Evolutionary conservation across 2,329 filamentous ascomycete genomes (phyloP).

Genomic region (Chaetomiaceae sp.): DNA sequence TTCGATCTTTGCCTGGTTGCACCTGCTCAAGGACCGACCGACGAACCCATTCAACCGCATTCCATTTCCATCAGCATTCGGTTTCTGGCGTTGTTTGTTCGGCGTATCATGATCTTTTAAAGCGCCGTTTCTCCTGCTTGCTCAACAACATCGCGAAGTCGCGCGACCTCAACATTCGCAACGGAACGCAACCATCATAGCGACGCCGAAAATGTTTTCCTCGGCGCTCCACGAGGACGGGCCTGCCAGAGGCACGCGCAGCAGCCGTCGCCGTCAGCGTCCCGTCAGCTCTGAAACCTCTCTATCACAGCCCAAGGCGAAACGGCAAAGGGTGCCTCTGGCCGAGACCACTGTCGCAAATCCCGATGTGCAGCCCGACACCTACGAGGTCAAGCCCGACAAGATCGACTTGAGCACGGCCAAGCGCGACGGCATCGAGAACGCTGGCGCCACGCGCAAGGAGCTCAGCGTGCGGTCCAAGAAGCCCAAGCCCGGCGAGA

Average conservation of each 20-base stretch:
- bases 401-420: constrained; percentile 43
- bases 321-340: constrained; percentile 56
- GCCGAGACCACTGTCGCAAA: constrained; percentile 54
- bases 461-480: constrained; percentile 59
- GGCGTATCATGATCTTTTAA: constrained; percentile 17
- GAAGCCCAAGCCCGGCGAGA: constrained; percentile 59
- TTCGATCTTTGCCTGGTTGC: constrained; percentile 4
- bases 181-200: constrained; percentile 2
- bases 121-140: not conserved
- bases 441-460: constrained; percentile 33
- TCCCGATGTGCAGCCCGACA: constrained; percentile 48
- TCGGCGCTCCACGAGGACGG: constrained; percentile 48
- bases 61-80: constrained; percentile 5
- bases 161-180: constrained; percentile 13
- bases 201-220: constrained; percentile 51
- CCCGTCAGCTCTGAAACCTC: constrained; percentile 53
- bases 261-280: constrained; percentile 55
- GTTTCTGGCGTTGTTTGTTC: constrained; percentile 1
- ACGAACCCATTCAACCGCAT: not conserved
- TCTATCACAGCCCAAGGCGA: constrained; percentile 55
- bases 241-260: constrained; percentile 54
- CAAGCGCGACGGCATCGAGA: constrained; percentile 47
- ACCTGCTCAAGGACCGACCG: constrained; percentile 4
- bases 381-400: constrained; percentile 52
- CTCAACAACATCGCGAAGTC: constrained; percentile 12